Evolutionary conservation across 2,329 filamentous ascomycete species (phyloP), one percentile per base, ranked within the genome.

Genomic region (Colletotrichum scovillei): DNA sequence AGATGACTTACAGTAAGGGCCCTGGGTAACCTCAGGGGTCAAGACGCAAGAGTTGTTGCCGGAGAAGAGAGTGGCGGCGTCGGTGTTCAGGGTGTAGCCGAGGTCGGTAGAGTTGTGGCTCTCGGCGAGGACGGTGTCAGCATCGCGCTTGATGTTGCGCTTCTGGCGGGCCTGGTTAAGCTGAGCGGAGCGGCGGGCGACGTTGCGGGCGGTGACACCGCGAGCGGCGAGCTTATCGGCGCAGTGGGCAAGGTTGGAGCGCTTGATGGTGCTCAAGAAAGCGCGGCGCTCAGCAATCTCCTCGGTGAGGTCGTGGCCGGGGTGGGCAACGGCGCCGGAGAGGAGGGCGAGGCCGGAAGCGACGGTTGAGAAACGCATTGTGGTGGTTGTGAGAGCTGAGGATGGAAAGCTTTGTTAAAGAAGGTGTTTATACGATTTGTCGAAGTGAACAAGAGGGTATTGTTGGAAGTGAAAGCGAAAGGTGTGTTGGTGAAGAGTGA

Each of bases 231-330:
- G 82, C 77, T 85, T 84, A 0, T 81, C 76, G 14, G 85, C 78
- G 75, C 88, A 90, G 76, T 88, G 86, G 65, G 77, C 78, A 8
- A 89, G 81, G 22, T 85, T 84, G 19, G 83, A 80, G 49, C 84
- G 77, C 75, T 85, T 83, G 22, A 81, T 77, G 12, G 79, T 80
- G 73, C 79, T 78, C 65, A 87, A 79, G 75, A 86, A 89, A 0
- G 83, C 80, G 32, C 85, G 85, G 46, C 87, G 87, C 79, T 88
- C 86, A 12, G 82, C 82, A 38, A 86, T 83, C 78, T 89, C 88
- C 11, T 86, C 80, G 56, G 80, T 80, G 52, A 86, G 73, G 64
- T 88, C 83, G 73, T 88, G 86, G 73, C 87, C 87, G 1, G 87
- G 87, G 72, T 90, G 86, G 24, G 85, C 85, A n/a, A 59, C 57